Evolutionary conservation across 805 yeast species (phyloP).

Genomic region (Starmera caribaea): DNA sequence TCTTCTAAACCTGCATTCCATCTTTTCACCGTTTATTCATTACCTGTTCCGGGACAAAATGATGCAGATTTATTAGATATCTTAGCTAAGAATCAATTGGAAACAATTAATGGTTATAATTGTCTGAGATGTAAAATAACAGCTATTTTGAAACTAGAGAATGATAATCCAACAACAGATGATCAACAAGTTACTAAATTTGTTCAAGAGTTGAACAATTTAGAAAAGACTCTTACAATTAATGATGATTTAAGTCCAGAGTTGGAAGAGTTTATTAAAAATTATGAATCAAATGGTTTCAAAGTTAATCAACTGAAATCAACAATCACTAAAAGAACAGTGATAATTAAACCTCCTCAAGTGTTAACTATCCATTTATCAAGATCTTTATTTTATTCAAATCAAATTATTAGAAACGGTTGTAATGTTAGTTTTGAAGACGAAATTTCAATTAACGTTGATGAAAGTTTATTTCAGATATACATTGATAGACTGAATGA

Average conservation of each 20-base stretch:
- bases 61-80: slow-evolving; percentile 42
- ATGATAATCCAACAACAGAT: slow-evolving; percentile 10
- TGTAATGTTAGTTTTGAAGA: slow-evolving; percentile 65
- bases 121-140: slow-evolving; percentile 62
- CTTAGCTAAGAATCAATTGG: slow-evolving; percentile 47
- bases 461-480: slow-evolving; percentile 23
- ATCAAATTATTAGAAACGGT: slow-evolving; percentile 59
- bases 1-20: slow-evolving; percentile 48
- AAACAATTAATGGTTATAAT: slow-evolving; percentile 69
- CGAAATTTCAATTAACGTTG: slow-evolving; percentile 36
- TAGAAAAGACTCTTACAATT: slow-evolving; percentile 33
- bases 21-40: slow-evolving; percentile 62
- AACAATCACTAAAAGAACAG: slow-evolving; percentile 56
- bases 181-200: slow-evolving; percentile 19
- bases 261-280: slow-evolving; percentile 35
- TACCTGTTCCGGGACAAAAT: slow-evolving; percentile 55
- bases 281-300: slow-evolving; percentile 34
- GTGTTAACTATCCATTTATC: slow-evolving; percentile 76
- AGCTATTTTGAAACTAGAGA: slow-evolving; percentile 29
- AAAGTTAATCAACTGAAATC: slow-evolving; percentile 42
- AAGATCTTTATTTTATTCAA: slow-evolving; percentile 67
- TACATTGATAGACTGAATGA: slow-evolving; percentile 5
- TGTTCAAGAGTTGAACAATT: slow-evolving; percentile 25
- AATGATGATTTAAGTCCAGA: slow-evolving; percentile 57
- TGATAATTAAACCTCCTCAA: slow-evolving; percentile 57